Percentiles rank a stretch among this genome's conserved stretches.
phyloP scores from a whole-genome alignment of 768 basidiomycete species.

The Suillus americanus region DNA sequence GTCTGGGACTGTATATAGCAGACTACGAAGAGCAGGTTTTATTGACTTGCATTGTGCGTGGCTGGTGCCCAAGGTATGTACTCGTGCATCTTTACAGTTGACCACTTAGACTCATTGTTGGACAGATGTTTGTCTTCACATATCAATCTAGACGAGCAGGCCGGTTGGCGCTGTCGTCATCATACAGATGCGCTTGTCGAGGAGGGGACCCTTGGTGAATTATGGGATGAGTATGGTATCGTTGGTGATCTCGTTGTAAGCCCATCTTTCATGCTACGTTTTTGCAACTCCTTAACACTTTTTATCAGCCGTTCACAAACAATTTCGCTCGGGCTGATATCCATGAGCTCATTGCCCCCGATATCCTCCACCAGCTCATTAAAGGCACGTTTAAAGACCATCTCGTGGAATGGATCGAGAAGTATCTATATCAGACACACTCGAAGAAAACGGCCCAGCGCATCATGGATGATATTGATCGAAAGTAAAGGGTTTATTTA shows the following conservation, averaged over 20 bases:
- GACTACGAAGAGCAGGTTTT: constrained; percentile 41
- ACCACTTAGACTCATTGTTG: constrained; percentile 24
- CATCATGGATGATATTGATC: constrained; percentile 37
- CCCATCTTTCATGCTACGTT: neutral
- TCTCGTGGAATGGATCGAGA: constrained; percentile 34
- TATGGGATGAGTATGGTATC: constrained; percentile 39
- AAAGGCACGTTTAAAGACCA: constrained; percentile 49
- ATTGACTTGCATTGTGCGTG: constrained; percentile 31
- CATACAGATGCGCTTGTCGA: constrained; percentile 22
- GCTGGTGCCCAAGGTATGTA: constrained; percentile 37
- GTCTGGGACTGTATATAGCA: constrained; percentile 38
- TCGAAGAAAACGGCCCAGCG: neutral
- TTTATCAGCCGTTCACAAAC: constrained; percentile 8
- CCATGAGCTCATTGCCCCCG: constrained; percentile 22
- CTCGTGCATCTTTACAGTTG: constrained; percentile 3
- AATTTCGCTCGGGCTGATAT: constrained; percentile 24
- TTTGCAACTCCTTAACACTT: neutral
- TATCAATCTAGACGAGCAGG: constrained; percentile 24
- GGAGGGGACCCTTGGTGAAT: constrained; percentile 1
- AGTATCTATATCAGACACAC: constrained; percentile 27
- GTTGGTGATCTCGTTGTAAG: constrained; percentile 19
- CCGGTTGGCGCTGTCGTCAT: constrained; percentile 12
- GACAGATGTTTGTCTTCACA: constrained; percentile 23
- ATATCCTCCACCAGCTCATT: constrained; percentile 47
- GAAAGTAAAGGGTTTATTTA: constrained; percentile 18